phyloP scores from a whole-genome alignment of 768 basidiomycete species.

The Cubamyces lactineus region DNA sequence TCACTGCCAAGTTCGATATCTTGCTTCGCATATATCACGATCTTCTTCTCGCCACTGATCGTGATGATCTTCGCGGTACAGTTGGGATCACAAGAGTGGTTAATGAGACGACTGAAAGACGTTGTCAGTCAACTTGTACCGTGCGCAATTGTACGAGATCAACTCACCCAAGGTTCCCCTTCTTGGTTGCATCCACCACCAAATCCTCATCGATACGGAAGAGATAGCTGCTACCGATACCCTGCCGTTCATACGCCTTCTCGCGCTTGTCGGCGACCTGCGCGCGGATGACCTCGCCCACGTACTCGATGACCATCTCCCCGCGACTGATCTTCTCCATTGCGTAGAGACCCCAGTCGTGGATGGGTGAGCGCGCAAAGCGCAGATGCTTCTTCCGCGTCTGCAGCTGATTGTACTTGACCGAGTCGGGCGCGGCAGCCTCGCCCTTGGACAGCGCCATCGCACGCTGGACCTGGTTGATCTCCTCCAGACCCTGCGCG shows the following conservation, averaged over 20 bases:
- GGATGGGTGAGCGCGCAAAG: slow-evolving; percentile 93
- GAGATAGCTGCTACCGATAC: slow-evolving; percentile 96
- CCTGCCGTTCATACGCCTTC: slow-evolving; percentile 95
- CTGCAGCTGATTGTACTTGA: slow-evolving; percentile 99
- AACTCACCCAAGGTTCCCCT: slow-evolving; percentile 95
- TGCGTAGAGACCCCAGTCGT: slow-evolving; percentile 98
- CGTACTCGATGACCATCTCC: slow-evolving; percentile 99
- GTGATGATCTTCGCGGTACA: slow-evolving; percentile 91
- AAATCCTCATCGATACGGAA: slow-evolving; percentile 98
- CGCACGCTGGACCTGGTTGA: slow-evolving; percentile 86
- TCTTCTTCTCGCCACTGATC: slow-evolving; percentile 93
- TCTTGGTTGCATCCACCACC: slow-evolving; percentile 99
- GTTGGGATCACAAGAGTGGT: slow-evolving; percentile 97
- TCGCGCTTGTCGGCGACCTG: slow-evolving; percentile 96
- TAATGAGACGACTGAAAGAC: slow-evolving; percentile 82
- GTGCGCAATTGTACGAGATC: too few species aligned
- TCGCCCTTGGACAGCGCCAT: slow-evolving; percentile 78
- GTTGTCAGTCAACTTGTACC: not conserved
- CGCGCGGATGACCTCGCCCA: slow-evolving; percentile 94
- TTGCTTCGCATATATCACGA: slow-evolving; percentile 98
- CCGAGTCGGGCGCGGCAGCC: slow-evolving; percentile 70
- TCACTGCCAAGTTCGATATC: slow-evolving; percentile 97
- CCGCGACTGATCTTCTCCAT: slow-evolving; percentile 93
- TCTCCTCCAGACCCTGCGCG: slow-evolving; percentile 91
- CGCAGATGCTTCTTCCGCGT: slow-evolving; percentile 97